Evolutionary conservation across 2,329 filamentous ascomycete species (phyloP), one percentile per base, ranked within the genome.

Genomic region (Clarireedia paspali): DNA sequence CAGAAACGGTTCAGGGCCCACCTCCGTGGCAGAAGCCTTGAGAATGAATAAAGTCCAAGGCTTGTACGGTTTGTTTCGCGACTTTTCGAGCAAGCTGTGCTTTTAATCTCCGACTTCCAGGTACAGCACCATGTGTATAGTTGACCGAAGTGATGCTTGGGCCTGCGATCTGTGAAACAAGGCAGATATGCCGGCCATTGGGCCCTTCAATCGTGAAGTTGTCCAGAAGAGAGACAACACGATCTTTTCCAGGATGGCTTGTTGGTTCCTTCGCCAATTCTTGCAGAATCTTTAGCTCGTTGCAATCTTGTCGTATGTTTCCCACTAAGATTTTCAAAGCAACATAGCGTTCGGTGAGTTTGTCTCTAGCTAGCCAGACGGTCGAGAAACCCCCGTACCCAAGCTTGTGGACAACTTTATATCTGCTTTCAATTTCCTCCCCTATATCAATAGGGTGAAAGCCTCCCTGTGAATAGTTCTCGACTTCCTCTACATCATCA

Each of bases 131-230:
- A 20, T 2, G 20, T 20, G 20, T 2, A 20, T 20, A 20, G 20
- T 20, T 47, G 34, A 55, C 55, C 27, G 60, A 23, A 27, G 20
- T 14, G 23, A 47, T 27, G 23, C 44, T 49, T 38, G 34, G 34
- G 6, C 47, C 47, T 34, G 34, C 47, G 15, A 60, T 56, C 15
- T 60, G 53, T 30, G 49, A 53, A 5, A 77, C 70, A 0, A 77
- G 62, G 60, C 74, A 78, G 15, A 66, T 59, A 58, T 78, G 74
- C 3, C 34, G 65, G 9, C 75, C 73, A 63, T 77, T 77, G 6
- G 73, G 73, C 6, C 75, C 74, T 2, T 62, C 36, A 26, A 62
- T 59, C 39, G 40, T 56, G 44, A 64, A 64, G 17, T 60, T 53
- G 53, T 62, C 56, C 17, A 64, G 9, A 5, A 50, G 47, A 5